Conservation (phyloP, 805 yeast genomes). For the Alloascoidea hylecoeti region DNA sequence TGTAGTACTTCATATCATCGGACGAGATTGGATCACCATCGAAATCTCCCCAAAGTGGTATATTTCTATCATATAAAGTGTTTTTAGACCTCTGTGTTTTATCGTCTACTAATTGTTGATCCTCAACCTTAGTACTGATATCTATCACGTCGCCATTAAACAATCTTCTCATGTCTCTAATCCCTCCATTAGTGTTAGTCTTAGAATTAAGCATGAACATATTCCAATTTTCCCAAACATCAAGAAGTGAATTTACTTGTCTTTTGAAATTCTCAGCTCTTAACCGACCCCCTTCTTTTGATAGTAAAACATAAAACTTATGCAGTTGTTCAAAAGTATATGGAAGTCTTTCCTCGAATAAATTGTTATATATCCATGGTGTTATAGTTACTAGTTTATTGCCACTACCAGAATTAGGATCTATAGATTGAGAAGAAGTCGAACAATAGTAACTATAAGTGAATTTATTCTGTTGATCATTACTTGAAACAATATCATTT, state of each 20-base stretch:
- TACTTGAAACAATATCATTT: background rate
- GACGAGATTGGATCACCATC: no score
- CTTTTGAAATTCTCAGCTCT: constrained; percentile 6
- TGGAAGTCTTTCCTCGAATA: constrained; percentile 6
- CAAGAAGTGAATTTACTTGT: constrained; percentile 4
- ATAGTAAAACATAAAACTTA: background rate
- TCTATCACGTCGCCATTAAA: no score
- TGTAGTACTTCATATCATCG: no score
- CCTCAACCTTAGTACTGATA: no score
- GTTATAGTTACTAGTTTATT: constrained; percentile 6
- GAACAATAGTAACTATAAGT: background rate
- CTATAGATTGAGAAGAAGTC: background rate
- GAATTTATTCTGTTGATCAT: background rate
- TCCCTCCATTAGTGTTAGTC: background rate
- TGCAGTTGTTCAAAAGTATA: background rate
- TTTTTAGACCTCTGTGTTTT: no score
- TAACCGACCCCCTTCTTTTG: constrained; percentile 4
- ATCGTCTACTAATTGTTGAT: no score
- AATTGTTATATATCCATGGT: constrained; percentile 8
- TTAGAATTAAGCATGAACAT: background rate
- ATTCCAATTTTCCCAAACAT: constrained; percentile 1
- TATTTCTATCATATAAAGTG: no score
- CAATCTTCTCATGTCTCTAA: no score
- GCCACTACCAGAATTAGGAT: constrained; percentile 11
- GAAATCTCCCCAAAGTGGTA: no score